Evolutionary conservation across 768 basidiomycete genomes (phyloP), one percentile per base, ranked within the genome.

Genomic region (Mycena venus): DNA sequence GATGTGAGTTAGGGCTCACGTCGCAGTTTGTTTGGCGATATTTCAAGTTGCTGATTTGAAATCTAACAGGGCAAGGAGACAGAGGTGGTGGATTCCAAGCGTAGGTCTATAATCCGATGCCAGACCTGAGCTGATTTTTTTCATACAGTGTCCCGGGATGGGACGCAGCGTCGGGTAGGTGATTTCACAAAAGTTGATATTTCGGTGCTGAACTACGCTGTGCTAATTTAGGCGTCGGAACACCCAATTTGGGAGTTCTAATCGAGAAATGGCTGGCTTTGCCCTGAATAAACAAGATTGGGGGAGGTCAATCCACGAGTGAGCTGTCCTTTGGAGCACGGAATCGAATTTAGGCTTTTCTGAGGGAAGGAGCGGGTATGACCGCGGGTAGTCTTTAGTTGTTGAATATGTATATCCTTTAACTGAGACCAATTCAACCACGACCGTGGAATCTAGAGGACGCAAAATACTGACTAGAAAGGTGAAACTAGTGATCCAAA

Each of bases 111-210:
- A 53, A 42, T 61, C 61, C 49, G 64, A 34, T 29, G 9, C 5
- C 2, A 14, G 19, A 44, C 15, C 47, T 47, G n/a, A 29, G 23
- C 21, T 36, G 23, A 72, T 62, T 32, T 77, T 68, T 66, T 72
- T 29, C 14, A 5, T 27, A 8, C 42, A 85, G 83, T 40, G 82
- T 79, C 3, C 75, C 77, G 44, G 85, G 88, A 32, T 89, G 87
- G 87, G 87, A 87, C 75, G 85, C 88, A 25, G 88, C 87, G 19
- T 84, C 86, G 15, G 83, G 85, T 84, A 70, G 14, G 80, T 14
- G 1, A 71, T 10, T 38, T 51, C 12, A 0, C 10, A 36, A 23
- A 19, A 19, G 0, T 11, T 27, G 11, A 23, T 47, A 23, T 7
- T 36, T 27, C 15, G 19, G n/a, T 58, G 60, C 32, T 76, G 55